Conservation (phyloP, 1,139 yeast species). For the Lodderomyces parapsilosis region DNA sequence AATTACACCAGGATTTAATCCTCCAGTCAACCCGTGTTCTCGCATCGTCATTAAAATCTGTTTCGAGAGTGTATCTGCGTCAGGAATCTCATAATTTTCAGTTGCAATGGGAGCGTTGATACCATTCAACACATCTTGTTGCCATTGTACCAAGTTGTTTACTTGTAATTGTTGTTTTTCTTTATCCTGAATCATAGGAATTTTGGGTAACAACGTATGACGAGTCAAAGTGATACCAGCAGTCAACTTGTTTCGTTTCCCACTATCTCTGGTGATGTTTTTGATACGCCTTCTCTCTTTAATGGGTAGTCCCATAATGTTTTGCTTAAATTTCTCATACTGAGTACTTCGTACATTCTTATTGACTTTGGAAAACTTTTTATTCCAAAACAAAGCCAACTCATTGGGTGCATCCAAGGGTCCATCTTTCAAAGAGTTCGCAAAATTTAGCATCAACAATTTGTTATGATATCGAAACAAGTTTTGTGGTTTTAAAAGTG, state of each 20-base stretch:
- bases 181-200: conserved; percentile 73
- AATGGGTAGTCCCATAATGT: conserved; percentile 82
- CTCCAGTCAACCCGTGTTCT: conserved; percentile 89
- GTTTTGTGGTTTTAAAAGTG: conserved; percentile 53
- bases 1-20: conserved; percentile 67
- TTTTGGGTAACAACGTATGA: conserved; percentile 80
- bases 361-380: conserved; percentile 42
- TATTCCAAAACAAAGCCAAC: conserved; percentile 59
- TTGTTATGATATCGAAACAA: conserved; percentile 69
- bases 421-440: conserved; percentile 77
- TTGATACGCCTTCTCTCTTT: conserved; percentile 84
- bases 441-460: conserved; percentile 72
- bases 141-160: conserved; percentile 75
- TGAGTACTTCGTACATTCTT: conserved; percentile 56
- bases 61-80: conserved; percentile 63
- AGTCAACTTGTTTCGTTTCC: conserved; percentile 71
- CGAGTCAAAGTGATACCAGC: conserved; percentile 81
- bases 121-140: conserved; percentile 91
- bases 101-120: conserved; percentile 79
- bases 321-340: conserved; percentile 78
- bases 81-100: conserved; percentile 82
- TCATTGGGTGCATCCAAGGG: conserved; percentile 45
- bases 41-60: conserved; percentile 82
- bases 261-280: conserved; percentile 77
- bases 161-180: conserved; percentile 50